phyloP scores from a whole-genome alignment of 306 rosid genomes.

The Cajanus cajan region DNA sequence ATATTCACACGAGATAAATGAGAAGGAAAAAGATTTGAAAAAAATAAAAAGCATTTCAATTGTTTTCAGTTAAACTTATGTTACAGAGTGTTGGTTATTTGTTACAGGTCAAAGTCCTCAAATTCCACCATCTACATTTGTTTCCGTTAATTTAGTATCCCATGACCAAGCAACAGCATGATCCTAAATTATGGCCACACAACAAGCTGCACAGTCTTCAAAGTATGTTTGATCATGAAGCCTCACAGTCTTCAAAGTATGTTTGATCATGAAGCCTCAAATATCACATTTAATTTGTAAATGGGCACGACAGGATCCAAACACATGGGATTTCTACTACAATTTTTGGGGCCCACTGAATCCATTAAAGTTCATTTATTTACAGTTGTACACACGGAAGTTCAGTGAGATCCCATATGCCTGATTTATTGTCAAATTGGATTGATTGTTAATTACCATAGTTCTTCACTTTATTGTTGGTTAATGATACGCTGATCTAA shows the following conservation, averaged over 20 bases:
- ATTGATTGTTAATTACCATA: not conserved
- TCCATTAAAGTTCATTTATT: conserved; percentile 12
- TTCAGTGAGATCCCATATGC: not conserved
- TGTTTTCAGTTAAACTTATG: not conserved
- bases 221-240: conserved; percentile 5
- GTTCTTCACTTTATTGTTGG: not conserved
- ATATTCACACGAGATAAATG: conserved; percentile 18
- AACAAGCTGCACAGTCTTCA: conserved; percentile 2
- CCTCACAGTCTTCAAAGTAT: not conserved
- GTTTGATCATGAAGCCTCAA: conserved; percentile 24
- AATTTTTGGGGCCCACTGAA: conserved; percentile 7
- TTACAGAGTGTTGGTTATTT: not conserved
- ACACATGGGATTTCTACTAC: not conserved
- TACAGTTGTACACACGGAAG: not conserved
- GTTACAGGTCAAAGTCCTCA: not conserved
- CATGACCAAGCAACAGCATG: not conserved
- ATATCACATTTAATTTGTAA: conserved; percentile 13
- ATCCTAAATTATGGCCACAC: conserved; percentile 8
- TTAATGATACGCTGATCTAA: not conserved
- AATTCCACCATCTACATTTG: conserved; percentile 2
- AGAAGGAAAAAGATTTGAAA: not conserved
- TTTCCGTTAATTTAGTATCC: too few relatives aligned
- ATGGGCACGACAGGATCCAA: conserved; percentile 3
- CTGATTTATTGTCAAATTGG: not conserved
- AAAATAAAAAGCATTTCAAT: not conserved